Evolutionary conservation across 495 filamentous ascomycete species (phyloP).

Genomic region (Hypoxylon cercidicola): DNA sequence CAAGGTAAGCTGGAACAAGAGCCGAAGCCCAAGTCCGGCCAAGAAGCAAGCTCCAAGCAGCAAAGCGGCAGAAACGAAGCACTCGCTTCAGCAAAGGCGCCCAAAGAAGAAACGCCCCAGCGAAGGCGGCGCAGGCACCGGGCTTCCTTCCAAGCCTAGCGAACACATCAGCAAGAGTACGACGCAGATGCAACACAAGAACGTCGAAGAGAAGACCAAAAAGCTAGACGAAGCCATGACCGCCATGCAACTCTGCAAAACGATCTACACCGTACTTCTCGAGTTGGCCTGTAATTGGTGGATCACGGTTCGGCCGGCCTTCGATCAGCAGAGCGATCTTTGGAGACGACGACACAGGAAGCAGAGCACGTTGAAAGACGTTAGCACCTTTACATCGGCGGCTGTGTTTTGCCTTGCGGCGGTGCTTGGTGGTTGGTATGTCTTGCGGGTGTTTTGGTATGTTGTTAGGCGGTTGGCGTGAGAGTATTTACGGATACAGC

Average conservation of each 20-base stretch:
- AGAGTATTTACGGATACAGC: not conserved
- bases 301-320: conserved; percentile 41
- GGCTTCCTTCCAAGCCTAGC: conserved; percentile 25
- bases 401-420: conserved; percentile 32
- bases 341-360: conserved; percentile 40
- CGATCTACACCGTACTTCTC: conserved; percentile 27
- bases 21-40: conserved; percentile 30
- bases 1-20: conserved; percentile 16
- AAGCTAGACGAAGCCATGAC: not conserved
- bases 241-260: conserved; percentile 21
- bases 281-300: conserved; percentile 40
- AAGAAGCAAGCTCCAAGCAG: conserved; percentile 9
- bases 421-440: conserved; percentile 27
- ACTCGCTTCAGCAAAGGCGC: conserved; percentile 24
- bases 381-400: conserved; percentile 32
- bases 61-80: conserved; percentile 26
- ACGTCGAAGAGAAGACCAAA: not conserved
- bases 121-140: conserved; percentile 34
- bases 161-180: conserved; percentile 11
- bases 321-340: conserved; percentile 43
- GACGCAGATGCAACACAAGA: conserved; percentile 12
- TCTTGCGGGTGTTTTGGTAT: conserved; percentile 22
- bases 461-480: conserved; percentile 13
- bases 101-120: conserved; percentile 24
- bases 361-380: conserved; percentile 44